A percentile compares a stretch with the other conserved stretches of the same genome.
phyloP scores from a whole-genome alignment of 768 basidiomycete genomes.

The Phanerodontia chrysosporium region DNA sequence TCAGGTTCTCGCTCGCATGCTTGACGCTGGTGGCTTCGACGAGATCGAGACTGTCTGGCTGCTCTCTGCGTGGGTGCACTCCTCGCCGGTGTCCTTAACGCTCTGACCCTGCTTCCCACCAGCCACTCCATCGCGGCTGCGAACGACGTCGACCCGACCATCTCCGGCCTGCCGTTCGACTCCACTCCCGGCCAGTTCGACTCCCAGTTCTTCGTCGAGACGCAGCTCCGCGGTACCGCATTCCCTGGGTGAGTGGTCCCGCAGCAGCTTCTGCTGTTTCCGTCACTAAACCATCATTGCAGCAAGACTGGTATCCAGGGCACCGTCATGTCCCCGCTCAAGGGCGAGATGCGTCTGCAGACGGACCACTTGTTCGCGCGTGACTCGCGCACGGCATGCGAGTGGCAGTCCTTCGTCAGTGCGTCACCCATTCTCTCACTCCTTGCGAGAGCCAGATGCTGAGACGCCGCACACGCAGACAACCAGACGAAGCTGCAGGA shows the following conservation, averaged over 20 bases:
- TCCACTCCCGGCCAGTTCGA: conserved; percentile 13
- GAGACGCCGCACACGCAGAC: background rate
- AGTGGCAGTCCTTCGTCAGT: conserved; percentile 40
- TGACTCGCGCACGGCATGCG: conserved; percentile 42
- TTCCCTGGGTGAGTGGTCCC: conserved; percentile 26
- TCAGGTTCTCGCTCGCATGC: conserved; percentile 17
- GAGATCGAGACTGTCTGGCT: conserved; percentile 20
- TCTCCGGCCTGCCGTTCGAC: conserved; percentile 11
- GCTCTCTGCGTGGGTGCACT: conserved; percentile 14
- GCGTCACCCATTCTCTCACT: too few relatives aligned
- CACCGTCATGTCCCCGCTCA: conserved; percentile 34
- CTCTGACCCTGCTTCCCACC: background rate
- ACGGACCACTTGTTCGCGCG: conserved; percentile 28
- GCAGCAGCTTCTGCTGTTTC: too few relatives aligned
- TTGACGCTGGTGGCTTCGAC: conserved; percentile 17
- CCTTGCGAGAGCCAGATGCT: too few relatives aligned
- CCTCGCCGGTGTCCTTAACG: background rate
- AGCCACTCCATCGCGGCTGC: conserved; percentile 22
- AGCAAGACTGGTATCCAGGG: conserved; percentile 26
- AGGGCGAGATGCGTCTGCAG: conserved; percentile 38
- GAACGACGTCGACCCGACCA: conserved; percentile 18
- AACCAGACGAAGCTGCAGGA: conserved; percentile 18
- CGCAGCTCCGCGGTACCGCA: conserved; percentile 13
- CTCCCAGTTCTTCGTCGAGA: conserved; percentile 17
- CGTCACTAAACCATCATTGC: too few relatives aligned